Evolutionary conservation across 257 asterid species (phyloP).

Genomic region (Lantana camara): DNA sequence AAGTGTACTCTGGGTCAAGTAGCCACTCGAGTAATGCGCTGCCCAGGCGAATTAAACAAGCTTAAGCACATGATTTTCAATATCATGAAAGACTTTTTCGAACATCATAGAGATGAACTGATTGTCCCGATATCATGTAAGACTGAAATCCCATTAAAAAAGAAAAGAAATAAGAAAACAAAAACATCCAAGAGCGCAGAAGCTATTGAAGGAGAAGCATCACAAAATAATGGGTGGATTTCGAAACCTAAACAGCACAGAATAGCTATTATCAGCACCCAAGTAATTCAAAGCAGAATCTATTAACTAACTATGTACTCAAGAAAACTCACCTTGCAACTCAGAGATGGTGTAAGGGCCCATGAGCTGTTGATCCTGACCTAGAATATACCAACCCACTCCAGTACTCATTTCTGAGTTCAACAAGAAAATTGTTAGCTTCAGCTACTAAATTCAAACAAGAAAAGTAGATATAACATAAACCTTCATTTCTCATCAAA

Average conservation of each 20-base stretch:
- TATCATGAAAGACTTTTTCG: conserved; percentile 30
- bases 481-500: conserved; percentile 5
- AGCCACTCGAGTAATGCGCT: conserved; percentile 87
- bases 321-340: conserved; percentile 64
- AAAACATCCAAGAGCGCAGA: conserved; percentile 29
- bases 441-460: conserved; percentile 28
- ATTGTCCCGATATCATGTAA: conserved; percentile 33
- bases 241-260: conserved; percentile 17
- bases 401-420: conserved; percentile 44
- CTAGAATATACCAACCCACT: conserved; percentile 89
- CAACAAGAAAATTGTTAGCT: conserved; percentile 27
- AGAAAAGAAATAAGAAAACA: conserved; percentile 23
- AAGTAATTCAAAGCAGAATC: conserved; percentile 13
- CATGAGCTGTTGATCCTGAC: conserved; percentile 63
- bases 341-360: conserved; percentile 87
- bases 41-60: conserved; percentile 54
- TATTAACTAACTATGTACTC: not conserved
- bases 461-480: not conserved
- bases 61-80: conserved; percentile 38
- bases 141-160: conserved; percentile 28
- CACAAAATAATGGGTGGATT: conserved; percentile 29
- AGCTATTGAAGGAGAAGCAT: conserved; percentile 32
- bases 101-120: conserved; percentile 44
- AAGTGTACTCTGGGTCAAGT: conserved; percentile 64
- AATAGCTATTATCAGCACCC: conserved; percentile 11